Base-by-base conservation (phyloP, 2,329 filamentous ascomycete species). In the Aspergillus phoenicis region DNA sequence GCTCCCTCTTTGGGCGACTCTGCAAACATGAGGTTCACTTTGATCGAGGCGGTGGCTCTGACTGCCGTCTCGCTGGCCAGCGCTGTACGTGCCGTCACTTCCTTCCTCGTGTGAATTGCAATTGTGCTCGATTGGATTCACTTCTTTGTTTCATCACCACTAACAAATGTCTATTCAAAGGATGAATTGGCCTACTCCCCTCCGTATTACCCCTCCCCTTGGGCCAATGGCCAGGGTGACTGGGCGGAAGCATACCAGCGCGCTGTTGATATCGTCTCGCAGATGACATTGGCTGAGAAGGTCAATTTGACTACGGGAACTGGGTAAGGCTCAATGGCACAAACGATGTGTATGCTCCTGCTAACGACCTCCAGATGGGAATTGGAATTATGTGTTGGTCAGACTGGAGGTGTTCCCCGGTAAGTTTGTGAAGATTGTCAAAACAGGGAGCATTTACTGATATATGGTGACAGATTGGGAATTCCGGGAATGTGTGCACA, bases 301-400 rank as follows among this genome's bases (percentile, higher is more conserved):
- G 92, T 98, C 77, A 98, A 98, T 76, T 76, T 99, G 65, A 98
- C 94, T 2, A 97, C 93, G 0, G 94, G 94, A 75, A 86, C 90
- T 65, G 93, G 93, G 85, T 94, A 79, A 75, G 87, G 79, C 67
- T 43, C 39, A 17, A n/a, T 5, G 51, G 48, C 4, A 13, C 22
- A 48, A 20, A 20, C 20, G 20, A 30, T 4, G 8, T 20, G 38
- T 8, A 30, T 39, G 26, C 4, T 51, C 33, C 58, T 39, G 63
- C 62, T 59, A 47, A 60, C 48, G 22, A 39, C 1, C 2, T 24
- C 48, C 20, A 87, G 87, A 47, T 91, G 89, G 89, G 75, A 84
- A 75, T 80, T 85, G 53, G 90, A 91, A 63, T 82, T 84, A 64
- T 95, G 91, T 68, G 91, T 96, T 11, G 93, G 93, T 62, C 89